Evolutionary conservation across 164 flowering plant species (phyloP).

Genomic region (Macadamia tetraphylla): DNA sequence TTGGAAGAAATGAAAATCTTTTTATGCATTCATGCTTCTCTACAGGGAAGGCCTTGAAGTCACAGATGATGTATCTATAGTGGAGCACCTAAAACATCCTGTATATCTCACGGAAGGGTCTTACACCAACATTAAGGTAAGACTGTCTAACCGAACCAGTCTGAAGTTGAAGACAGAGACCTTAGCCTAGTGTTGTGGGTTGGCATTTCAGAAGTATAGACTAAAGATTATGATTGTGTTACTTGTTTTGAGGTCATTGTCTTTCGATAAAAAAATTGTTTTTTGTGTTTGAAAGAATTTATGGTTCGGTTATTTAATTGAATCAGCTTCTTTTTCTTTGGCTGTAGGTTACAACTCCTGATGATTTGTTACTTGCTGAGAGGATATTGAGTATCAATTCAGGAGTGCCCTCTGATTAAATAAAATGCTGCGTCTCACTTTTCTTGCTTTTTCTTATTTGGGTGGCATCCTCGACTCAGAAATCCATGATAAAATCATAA

Average conservation of each 20-base stretch:
- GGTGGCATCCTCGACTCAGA: too few species aligned
- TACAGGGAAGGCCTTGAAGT: conserved; percentile 81
- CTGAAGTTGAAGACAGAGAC: background rate
- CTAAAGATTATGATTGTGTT: too few species aligned
- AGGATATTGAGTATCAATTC: conserved; percentile 42
- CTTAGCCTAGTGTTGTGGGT: background rate
- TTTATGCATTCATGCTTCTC: background rate
- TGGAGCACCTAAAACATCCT: conserved; percentile 78
- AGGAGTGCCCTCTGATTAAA: conserved; percentile 1
- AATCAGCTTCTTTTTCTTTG: background rate
- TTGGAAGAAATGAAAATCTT: too few species aligned
- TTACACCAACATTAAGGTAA: conserved; percentile 85
- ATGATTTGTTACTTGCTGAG: conserved; percentile 81
- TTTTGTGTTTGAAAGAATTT: background rate
- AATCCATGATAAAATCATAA: too few species aligned
- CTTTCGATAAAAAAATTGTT: background rate
- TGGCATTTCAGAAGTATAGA: too few species aligned
- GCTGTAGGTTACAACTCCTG: conserved; percentile 84
- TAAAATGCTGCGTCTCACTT: too few species aligned
- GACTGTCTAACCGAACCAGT: background rate
- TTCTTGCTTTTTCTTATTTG: too few species aligned
- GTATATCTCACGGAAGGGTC: conserved; percentile 84
- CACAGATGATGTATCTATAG: conserved; percentile 86
- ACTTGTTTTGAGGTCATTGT: too few species aligned
- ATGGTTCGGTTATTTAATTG: background rate